These are phyloP conservation scores for Chlorella sp. DNA, from an alignment of 139 green algal species.

Conservation along the genomic window DNA sequence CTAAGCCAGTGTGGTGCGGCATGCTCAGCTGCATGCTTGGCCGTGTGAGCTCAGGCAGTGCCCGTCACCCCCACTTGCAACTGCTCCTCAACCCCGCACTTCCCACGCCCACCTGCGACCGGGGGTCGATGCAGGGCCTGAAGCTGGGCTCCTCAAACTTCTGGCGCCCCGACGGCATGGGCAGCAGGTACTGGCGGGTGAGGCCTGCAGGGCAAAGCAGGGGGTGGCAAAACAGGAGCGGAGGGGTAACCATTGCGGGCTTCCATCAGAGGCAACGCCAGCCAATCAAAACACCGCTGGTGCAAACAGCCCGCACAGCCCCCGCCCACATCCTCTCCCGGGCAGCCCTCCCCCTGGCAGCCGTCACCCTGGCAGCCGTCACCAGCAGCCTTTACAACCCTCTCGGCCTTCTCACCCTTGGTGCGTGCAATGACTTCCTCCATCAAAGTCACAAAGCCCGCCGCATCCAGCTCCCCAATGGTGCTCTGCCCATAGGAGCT, in stretches of 20 bases:
- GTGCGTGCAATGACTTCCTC: constrained; percentile 61
- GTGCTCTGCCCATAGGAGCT: constrained; percentile 14
- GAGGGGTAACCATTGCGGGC: not conserved
- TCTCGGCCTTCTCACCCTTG: constrained; percentile 3
- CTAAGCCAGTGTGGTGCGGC: no score
- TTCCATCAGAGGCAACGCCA: not conserved
- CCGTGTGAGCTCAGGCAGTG: not conserved
- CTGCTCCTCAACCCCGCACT: no score
- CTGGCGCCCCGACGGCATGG: constrained; percentile 48
- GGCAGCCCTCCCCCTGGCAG: no score
- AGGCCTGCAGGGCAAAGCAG: not conserved
- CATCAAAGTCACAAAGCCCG: constrained; percentile 67
- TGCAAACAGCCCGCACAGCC: not conserved
- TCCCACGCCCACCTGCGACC: constrained; percentile 41
- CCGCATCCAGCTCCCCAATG: constrained; percentile 28
- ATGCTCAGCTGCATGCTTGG: not conserved
- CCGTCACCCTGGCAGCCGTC: not conserved
- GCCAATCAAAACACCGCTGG: not conserved
- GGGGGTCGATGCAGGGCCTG: constrained; percentile 65
- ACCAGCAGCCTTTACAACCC: no score
- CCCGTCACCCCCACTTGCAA: no score
- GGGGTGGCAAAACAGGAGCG: not conserved
- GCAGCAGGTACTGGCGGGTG: constrained; percentile 69
- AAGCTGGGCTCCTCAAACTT: constrained; percentile 70
- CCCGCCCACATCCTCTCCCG: no score